These are phyloP conservation scores for Coniella vitis DNA, from an alignment of 2,329 filamentous ascomycete genomes.

Conservation along the genomic window DNA sequence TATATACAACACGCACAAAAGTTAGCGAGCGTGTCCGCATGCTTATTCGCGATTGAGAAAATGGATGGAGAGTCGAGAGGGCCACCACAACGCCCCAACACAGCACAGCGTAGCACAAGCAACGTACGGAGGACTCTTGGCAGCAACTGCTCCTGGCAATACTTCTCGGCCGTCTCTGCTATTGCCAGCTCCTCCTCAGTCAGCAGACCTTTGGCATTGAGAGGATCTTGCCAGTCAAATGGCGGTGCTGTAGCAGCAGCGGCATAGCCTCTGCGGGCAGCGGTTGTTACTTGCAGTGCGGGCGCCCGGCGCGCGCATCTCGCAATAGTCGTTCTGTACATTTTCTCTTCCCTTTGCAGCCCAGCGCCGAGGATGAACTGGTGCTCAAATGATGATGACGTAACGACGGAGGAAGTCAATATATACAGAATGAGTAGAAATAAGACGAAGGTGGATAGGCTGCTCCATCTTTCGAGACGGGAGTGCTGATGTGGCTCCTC, in stretches of 20 bases:
- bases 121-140: conserved; percentile 73
- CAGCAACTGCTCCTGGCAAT: conserved; percentile 83
- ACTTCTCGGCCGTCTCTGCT: conserved; percentile 81
- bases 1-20: conserved; percentile 15
- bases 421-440: too few species aligned
- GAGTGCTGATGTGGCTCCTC: neutral
- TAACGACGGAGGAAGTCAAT: too few species aligned
- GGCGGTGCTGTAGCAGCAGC: conserved; percentile 24
- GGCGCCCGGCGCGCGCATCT: conserved; percentile 12
- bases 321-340: conserved; percentile 11
- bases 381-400: conserved; percentile 6
- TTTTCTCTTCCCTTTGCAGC: too few species aligned
- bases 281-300: conserved; percentile 2
- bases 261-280: conserved; percentile 13
- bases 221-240: conserved; percentile 91
- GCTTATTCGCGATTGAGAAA: too few species aligned
- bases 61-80: too few species aligned
- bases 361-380: too few species aligned
- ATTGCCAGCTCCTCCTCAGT: conserved; percentile 91
- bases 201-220: conserved; percentile 65
- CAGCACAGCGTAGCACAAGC: neutral
- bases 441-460: too few species aligned
- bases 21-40: too few species aligned
- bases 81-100: neutral
- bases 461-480: neutral